Percentiles rank a stretch among this genome's conserved stretches.
Conservation (phyloP, 805 yeast genomes). For the Cyberlindnera misumaiensis region DNA sequence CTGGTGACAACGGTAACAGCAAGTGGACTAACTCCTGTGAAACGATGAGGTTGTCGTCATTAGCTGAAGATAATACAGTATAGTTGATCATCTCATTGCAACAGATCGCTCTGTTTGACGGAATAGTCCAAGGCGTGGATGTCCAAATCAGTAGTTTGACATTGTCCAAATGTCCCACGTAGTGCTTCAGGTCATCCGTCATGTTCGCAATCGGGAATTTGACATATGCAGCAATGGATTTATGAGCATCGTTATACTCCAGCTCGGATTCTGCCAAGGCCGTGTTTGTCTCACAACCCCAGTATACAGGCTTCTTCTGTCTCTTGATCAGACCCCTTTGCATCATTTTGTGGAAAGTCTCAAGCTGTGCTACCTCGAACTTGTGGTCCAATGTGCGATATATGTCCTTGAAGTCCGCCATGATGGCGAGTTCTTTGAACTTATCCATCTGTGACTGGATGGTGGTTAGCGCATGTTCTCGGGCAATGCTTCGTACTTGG, state of each 20-base stretch:
- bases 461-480: constrained; percentile 61
- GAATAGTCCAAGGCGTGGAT: constrained; percentile 96
- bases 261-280: constrained; percentile 96
- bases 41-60: constrained; percentile 45
- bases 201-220: constrained; percentile 49
- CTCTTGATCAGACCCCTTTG: constrained; percentile 64
- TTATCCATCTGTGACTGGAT: constrained; percentile 54
- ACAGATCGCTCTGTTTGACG: constrained; percentile 80
- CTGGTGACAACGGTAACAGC: constrained; percentile 28
- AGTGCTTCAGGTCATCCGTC: constrained; percentile 12
- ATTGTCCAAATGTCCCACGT: constrained; percentile 5
- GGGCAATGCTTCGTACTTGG: constrained; percentile 63
- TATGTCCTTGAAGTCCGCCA: constrained; percentile 74
- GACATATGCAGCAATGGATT: constrained; percentile 60
- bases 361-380: constrained; percentile 72
- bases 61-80: constrained; percentile 34
- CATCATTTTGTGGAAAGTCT: constrained; percentile 60
- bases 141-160: constrained; percentile 75
- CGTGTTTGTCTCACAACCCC: constrained; percentile 93
- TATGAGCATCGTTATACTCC: constrained; percentile 72
- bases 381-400: constrained; percentile 67
- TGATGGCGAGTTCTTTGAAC: constrained; percentile 66
- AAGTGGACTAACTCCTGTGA: constrained; percentile 41
- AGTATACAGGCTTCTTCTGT: constrained; percentile 91
- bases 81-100: constrained; percentile 55